Evolutionary conservation across 495 filamentous ascomycete species (phyloP).

Genomic region (Bombardia bombarda): DNA sequence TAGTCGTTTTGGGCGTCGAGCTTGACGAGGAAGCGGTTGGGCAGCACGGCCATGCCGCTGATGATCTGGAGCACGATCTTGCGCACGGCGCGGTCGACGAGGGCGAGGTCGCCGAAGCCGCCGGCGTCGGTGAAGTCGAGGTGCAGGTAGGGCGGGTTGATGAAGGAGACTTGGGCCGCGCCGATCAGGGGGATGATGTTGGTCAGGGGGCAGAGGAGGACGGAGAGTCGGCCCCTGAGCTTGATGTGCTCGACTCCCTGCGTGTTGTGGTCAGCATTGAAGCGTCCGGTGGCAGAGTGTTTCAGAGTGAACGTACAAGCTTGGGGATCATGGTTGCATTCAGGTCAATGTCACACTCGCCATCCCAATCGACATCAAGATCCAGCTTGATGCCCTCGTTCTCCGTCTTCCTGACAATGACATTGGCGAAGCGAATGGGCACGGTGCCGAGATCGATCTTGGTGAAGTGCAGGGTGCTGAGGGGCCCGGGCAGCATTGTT

Average conservation of each 20-base stretch:
- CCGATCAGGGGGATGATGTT: slow-evolving; percentile 35
- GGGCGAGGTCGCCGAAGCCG: slow-evolving; percentile 26
- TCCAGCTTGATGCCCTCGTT: slow-evolving; percentile 36
- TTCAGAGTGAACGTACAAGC: slow-evolving; percentile 17
- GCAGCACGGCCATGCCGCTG: slow-evolving; percentile 28
- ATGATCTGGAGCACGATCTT: slow-evolving; percentile 32
- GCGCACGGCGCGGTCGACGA: slow-evolving; percentile 27
- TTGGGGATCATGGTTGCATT: slow-evolving; percentile 30
- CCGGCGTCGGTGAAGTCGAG: slow-evolving; percentile 35
- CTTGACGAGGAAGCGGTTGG: slow-evolving; percentile 36
- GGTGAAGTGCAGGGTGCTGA: slow-evolving; percentile 27
- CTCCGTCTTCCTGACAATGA: slow-evolving; percentile 30
- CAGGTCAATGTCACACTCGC: slow-evolving; percentile 33
- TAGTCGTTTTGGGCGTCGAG: slow-evolving; percentile 32
- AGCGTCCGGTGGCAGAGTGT: neutral
- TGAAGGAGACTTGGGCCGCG: slow-evolving; percentile 35
- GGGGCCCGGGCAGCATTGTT: slow-evolving; percentile 27
- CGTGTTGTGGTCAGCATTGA: neutral
- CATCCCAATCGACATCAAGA: slow-evolving; percentile 33
- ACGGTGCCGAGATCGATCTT: slow-evolving; percentile 32
- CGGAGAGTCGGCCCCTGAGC: slow-evolving; percentile 29
- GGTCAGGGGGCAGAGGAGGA: slow-evolving; percentile 32
- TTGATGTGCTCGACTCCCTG: slow-evolving; percentile 36
- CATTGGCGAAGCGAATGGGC: slow-evolving; percentile 27
- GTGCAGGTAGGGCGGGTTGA: slow-evolving; percentile 33